Base-by-base conservation (phyloP, 176 grass and related monocot species). In the Poa pratensis region DNA sequence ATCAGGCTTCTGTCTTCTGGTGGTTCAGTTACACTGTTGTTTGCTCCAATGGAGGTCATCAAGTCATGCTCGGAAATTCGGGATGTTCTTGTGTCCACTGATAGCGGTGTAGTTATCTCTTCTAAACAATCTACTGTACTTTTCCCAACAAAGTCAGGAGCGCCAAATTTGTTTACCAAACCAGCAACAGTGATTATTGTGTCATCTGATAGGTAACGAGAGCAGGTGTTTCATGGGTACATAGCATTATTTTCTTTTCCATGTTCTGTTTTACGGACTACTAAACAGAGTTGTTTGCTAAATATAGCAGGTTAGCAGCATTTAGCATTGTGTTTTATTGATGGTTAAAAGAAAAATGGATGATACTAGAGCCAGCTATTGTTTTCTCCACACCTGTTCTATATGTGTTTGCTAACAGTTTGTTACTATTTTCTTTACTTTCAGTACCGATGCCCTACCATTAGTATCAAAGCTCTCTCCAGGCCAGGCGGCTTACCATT, bases 401-500 rank as follows among this genome's bases (percentile, higher is more conserved):
- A 65, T 15, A 67, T 7, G 4, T 76, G 13, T 53, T 80, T 42
- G 20, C 57, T 82, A 28, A 86, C 23, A 54, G 30, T 22, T 10
- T 43, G 73, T 60, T 67, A 13, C 0, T 26, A 11, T 83, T 17
- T 79, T 77, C n/a, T 90, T 60, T 69, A 61, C 73, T 88, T 85
- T 74, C 84, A 98, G 96, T 62, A 92, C 91, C 45, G 78, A 80
- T 78, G 88, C 81, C 30, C 53, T 95, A 75, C 91, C 89, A 73
- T 78, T 48, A 26, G 35, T 94, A 61, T 92, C 88, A 60, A 93
- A 90, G 43, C 80, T 95, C 52, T 90, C 93, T 85, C 87, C 96
- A 57, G 89, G 89, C 69, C 96, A 94, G 86, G 91, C 91, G 87
- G 86, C 91, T 14, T 98, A 94, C 62, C 96, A 98, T 74, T 98